These are phyloP conservation scores for Nemania bipapillata DNA, from an alignment of 2,329 filamentous ascomycete genomes.

Conservation along the genomic window DNA sequence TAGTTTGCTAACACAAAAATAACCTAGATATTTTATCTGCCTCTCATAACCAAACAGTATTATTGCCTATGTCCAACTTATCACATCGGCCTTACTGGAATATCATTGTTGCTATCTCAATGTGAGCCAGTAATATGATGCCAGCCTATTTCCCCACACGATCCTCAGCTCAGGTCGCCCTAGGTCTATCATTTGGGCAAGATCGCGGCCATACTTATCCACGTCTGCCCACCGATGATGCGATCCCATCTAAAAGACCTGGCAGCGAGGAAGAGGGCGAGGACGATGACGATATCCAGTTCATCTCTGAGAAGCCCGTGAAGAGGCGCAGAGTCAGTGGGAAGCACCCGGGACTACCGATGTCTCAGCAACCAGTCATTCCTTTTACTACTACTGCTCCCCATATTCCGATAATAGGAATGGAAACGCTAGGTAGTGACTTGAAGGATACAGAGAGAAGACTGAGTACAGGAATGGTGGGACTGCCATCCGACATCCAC, in stretches of 20 bases:
- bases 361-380: background rate
- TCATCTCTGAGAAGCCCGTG: conserved; percentile 58
- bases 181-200: conserved; percentile 14
- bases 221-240: conserved; percentile 2
- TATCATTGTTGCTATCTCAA: conserved; percentile 1
- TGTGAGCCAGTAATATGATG: conserved; percentile 33
- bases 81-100: conserved; percentile 1
- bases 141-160: conserved; percentile 32
- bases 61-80: background rate
- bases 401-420: conserved; percentile 9
- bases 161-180: conserved; percentile 13
- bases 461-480: conserved; percentile 51
- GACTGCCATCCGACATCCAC: conserved; percentile 46
- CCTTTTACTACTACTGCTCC: conserved; percentile 15
- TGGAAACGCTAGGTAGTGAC: conserved; percentile 21
- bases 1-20: conserved; percentile 41
- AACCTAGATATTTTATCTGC: conserved; percentile 10
- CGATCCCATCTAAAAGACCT: conserved; percentile 45
- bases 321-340: conserved; percentile 53
- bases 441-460: conserved; percentile 46
- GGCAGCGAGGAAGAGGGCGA: conserved; percentile 11
- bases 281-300: conserved; percentile 59
- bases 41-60: background rate
- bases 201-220: conserved; percentile 7
- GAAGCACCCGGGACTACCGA: conserved; percentile 17